Conservation (phyloP, 768 basidiomycete species). For the Lyophyllum shimeji region DNA sequence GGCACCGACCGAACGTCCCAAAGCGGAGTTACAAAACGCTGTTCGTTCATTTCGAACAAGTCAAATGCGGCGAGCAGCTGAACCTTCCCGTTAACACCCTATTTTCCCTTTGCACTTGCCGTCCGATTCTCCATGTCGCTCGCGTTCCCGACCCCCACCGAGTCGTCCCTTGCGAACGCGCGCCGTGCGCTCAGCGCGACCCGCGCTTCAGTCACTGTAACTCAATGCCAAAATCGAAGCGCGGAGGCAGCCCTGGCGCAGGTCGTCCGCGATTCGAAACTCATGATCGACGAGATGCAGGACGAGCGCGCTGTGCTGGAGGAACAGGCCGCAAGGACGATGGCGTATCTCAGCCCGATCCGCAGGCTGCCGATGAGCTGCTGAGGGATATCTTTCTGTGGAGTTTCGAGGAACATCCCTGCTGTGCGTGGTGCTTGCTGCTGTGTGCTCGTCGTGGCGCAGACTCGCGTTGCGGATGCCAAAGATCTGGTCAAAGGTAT, state of each 20-base stretch:
- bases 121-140: constrained; percentile 25
- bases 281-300: constrained; percentile 54
- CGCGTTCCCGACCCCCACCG: constrained; percentile 55
- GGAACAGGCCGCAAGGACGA: constrained; percentile 44
- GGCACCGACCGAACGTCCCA: not conserved
- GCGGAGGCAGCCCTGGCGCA: constrained; percentile 55
- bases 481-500: constrained; percentile 75
- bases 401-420: constrained; percentile 69
- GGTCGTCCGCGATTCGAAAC: constrained; percentile 54
- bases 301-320: constrained; percentile 48
- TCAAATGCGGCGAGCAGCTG: constrained; percentile 4
- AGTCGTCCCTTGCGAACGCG: constrained; percentile 50
- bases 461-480: constrained; percentile 65
- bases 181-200: constrained; percentile 41
- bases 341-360: constrained; percentile 73
- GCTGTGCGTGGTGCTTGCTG: constrained; percentile 71
- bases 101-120: constrained; percentile 11
- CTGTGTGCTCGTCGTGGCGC: constrained; percentile 70
- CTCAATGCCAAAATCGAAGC: constrained; percentile 48
- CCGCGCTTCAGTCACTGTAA: constrained; percentile 26
- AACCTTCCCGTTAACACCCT: not conserved
- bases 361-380: constrained; percentile 72
- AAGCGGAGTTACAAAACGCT: constrained; percentile 20
- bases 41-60: constrained; percentile 13
- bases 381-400: constrained; percentile 70